phyloP scores from a whole-genome alignment of 176 grass and related monocot genomes.

The Sorghum bicolor region DNA sequence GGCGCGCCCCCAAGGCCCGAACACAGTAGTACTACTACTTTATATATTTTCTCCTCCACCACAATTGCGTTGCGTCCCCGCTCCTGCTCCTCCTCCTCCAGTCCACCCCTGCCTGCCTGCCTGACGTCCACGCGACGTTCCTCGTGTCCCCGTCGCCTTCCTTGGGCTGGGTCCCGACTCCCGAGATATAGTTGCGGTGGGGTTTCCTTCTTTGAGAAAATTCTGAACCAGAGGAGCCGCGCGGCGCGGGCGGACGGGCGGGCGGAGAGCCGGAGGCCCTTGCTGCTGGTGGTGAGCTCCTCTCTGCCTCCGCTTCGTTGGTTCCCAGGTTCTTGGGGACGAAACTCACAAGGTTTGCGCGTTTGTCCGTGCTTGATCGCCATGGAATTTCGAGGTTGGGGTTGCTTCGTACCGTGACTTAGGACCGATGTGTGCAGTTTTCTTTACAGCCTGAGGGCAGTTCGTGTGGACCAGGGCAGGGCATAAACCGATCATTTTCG shows the following conservation, averaged over 20 bases:
- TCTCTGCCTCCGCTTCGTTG: neutral
- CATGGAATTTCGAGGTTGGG: neutral
- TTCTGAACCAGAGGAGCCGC: neutral
- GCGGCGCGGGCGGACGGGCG: neutral
- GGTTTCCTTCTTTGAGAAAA: neutral
- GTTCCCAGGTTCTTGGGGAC: neutral
- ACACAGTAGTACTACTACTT: too few relatives aligned
- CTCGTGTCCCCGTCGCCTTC: neutral
- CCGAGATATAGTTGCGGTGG: neutral
- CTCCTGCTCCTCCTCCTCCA: neutral
- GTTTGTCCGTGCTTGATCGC: neutral
- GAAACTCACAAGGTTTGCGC: neutral
- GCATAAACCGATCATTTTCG: neutral
- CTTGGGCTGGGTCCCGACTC: neutral
- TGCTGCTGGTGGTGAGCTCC: neutral
- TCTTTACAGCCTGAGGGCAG: neutral
- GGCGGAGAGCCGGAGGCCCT: neutral
- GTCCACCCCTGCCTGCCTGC: neutral
- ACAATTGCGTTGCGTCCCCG: neutral
- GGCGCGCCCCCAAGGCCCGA: too few relatives aligned
- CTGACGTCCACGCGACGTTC: conserved; percentile 2
- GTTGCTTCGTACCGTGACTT: neutral
- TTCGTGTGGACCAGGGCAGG: neutral
- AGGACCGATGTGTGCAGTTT: neutral
- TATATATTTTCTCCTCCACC: too few relatives aligned